Conservation (phyloP, 768 basidiomycete species). For the Phaffia australis region DNA sequence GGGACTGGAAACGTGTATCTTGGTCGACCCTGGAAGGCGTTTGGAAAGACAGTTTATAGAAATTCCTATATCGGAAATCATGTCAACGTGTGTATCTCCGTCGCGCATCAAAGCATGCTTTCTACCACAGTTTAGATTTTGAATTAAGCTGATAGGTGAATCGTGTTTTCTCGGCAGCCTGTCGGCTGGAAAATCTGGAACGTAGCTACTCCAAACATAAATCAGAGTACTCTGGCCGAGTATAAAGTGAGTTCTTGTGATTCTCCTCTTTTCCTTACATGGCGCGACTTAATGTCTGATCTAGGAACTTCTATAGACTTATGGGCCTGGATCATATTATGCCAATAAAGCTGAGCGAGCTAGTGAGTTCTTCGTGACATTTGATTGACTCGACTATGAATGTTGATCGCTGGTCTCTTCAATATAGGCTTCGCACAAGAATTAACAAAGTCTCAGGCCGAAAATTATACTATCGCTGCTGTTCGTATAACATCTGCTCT, state of each 20-base stretch:
- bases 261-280: background rate
- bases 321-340: slow-evolving; percentile 5
- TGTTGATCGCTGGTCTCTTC: background rate
- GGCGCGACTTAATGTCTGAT: background rate
- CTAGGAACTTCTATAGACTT: background rate
- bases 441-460: background rate
- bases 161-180: background rate
- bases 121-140: background rate
- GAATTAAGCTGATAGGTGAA: background rate
- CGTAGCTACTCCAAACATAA: slow-evolving; percentile 1
- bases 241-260: background rate
- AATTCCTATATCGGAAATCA: slow-evolving; percentile 1
- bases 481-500: background rate
- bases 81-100: background rate
- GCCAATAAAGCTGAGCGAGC: background rate
- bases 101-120: too few species aligned
- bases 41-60: background rate
- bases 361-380: background rate
- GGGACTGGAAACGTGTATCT: background rate
- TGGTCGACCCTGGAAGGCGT: slow-evolving; percentile 13
- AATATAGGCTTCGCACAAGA: background rate
- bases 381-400: background rate
- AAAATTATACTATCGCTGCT: slow-evolving; percentile 2
- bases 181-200: slow-evolving; percentile 10
- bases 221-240: background rate